Evolutionary conservation across 257 asterid species (phyloP).

Genomic region (Leonotis leonurus): DNA sequence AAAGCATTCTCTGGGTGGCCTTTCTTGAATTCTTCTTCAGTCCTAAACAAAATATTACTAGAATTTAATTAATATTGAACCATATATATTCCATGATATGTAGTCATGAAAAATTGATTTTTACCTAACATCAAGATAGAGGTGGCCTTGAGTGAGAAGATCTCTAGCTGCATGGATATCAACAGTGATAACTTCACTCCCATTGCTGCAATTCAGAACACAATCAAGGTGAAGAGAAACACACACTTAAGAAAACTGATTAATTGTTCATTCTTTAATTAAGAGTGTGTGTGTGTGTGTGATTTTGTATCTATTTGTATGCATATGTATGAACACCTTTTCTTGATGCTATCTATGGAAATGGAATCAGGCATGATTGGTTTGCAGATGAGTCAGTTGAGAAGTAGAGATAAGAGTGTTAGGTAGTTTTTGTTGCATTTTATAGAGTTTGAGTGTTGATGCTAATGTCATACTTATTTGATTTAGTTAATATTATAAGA

Average conservation of each 20-base stretch:
- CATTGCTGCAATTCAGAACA: conserved; percentile 30
- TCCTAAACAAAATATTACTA: conserved; percentile 30
- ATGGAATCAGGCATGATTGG: not conserved
- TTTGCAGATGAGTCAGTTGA: not conserved
- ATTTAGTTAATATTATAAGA: not conserved
- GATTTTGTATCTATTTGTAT: not conserved
- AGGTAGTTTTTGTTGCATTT: not conserved
- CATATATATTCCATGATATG: not conserved
- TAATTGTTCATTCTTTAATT: not conserved
- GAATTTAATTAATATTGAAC: not conserved
- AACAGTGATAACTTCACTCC: conserved; percentile 38
- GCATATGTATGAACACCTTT: conserved; percentile 5
- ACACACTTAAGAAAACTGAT: not conserved
- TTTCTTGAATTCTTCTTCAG: conserved; percentile 76
- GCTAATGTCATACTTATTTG: not conserved
- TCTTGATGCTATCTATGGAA: conserved; percentile 21
- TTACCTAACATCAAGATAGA: conserved; percentile 83
- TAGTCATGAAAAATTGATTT: not conserved
- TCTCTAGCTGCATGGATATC: conserved; percentile 57
- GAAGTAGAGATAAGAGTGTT: not conserved
- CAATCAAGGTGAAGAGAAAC: conserved; percentile 9
- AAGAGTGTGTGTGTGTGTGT: not conserved
- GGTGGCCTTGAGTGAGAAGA: conserved; percentile 42
- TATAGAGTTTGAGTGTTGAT: conserved; percentile 3
- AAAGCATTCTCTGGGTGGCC: conserved; percentile 61